Conservation (phyloP, 2,329 filamentous ascomycete genomes). For the Ilyonectria destructans region DNA sequence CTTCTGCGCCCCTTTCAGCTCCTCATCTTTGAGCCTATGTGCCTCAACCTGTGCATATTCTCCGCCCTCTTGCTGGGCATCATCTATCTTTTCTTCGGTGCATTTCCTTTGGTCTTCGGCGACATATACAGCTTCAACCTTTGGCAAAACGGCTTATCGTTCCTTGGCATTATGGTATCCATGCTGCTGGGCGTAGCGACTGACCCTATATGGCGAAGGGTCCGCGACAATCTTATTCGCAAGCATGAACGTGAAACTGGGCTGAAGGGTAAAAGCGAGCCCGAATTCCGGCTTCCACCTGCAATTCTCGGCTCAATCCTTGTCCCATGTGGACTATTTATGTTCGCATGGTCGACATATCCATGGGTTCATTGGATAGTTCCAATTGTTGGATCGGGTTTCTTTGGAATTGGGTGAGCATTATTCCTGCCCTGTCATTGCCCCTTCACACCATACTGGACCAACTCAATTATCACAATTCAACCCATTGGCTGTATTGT, state of each 20-base stretch:
- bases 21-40: conserved; percentile 88
- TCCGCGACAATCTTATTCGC: conserved; percentile 72
- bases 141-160: conserved; percentile 86
- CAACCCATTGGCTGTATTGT: no score
- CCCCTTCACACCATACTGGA: conserved; percentile 22
- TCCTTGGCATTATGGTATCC: conserved; percentile 80
- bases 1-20: conserved; percentile 83
- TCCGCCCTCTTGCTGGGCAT: conserved; percentile 88
- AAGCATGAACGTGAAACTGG: conserved; percentile 57
- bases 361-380: conserved; percentile 73
- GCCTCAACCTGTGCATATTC: conserved; percentile 84
- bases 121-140: conserved; percentile 82
- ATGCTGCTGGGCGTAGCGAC: conserved; percentile 75
- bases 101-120: conserved; percentile 85
- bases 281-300: conserved; percentile 88
- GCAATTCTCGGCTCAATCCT: conserved; percentile 81
- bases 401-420: conserved; percentile 81
- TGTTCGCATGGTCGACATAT: conserved; percentile 87
- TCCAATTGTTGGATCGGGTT: conserved; percentile 76
- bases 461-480: no score
- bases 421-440: background rate
- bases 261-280: conserved; percentile 75
- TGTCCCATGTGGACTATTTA: conserved; percentile 87
- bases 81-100: conserved; percentile 92
- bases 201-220: conserved; percentile 77